phyloP scores from a whole-genome alignment of 805 yeast species.

The Allodekkera sacchari region DNA sequence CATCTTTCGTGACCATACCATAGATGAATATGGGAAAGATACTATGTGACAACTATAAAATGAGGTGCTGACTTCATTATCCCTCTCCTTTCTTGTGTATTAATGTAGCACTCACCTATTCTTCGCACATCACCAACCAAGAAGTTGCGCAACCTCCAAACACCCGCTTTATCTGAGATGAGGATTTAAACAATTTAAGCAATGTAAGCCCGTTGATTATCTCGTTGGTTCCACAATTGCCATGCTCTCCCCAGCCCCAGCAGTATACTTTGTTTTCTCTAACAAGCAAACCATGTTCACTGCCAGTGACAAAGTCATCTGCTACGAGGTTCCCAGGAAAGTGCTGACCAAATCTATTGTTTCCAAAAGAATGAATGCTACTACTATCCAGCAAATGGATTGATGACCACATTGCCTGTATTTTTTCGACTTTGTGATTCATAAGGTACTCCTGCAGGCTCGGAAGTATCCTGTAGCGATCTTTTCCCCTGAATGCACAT shows the following conservation, averaged over 20 bases:
- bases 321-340: slow-evolving; percentile 15
- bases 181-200: no score
- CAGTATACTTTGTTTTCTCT: slow-evolving; percentile 36
- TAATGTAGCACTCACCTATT: not conserved
- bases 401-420: slow-evolving; percentile 74
- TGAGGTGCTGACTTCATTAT: not conserved
- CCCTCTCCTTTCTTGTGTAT: not conserved
- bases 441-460: no score
- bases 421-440: slow-evolving; percentile 9
- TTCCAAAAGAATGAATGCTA: slow-evolving; percentile 50
- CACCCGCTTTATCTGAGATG: no score
- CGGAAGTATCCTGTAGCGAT: no score
- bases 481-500: no score
- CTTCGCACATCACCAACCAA: slow-evolving; percentile 34
- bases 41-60: slow-evolving; percentile 50
- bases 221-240: slow-evolving; percentile 82
- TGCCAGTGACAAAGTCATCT: slow-evolving; percentile 44
- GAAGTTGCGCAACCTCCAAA: slow-evolving; percentile 64
- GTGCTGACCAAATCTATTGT: slow-evolving; percentile 68
- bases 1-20: slow-evolving; percentile 47
- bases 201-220: no score
- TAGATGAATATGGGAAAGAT: slow-evolving; percentile 78
- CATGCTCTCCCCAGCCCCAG: slow-evolving; percentile 99
- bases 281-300: slow-evolving; percentile 70
- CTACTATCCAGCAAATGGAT: slow-evolving; percentile 36